phyloP scores from a whole-genome alignment of 495 filamentous ascomycete genomes.

The Choiromyces venosus region DNA sequence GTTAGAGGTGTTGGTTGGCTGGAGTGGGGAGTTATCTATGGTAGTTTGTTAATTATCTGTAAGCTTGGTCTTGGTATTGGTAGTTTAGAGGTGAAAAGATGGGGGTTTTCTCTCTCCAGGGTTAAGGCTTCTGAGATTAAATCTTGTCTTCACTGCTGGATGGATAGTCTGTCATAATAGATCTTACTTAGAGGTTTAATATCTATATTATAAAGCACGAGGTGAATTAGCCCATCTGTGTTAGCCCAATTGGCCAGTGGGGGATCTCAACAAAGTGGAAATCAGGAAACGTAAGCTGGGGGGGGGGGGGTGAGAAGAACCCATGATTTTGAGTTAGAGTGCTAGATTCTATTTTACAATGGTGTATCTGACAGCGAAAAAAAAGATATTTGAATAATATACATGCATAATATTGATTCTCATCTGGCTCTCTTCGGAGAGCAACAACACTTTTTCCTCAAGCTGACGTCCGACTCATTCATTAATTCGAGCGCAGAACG shows the following conservation, averaged over 20 bases:
- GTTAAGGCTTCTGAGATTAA: neutral
- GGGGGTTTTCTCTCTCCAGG: neutral
- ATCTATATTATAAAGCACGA: no score
- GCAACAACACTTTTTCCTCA: neutral
- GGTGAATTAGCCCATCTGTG: no score
- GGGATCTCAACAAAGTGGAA: neutral
- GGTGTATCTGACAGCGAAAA: neutral
- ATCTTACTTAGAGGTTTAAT: no score
- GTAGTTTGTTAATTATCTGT: neutral
- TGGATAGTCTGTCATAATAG: neutral
- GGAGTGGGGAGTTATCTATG: neutral
- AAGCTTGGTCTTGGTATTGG: no score
- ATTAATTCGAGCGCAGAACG: neutral
- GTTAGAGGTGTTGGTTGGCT: neutral
- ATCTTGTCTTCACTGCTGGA: neutral
- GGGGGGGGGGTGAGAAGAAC: neutral
- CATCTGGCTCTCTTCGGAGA: neutral
- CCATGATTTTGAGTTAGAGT: neutral
- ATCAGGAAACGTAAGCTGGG: neutral
- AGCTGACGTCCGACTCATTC: neutral
- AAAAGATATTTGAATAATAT: neutral
- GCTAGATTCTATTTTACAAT: no score
- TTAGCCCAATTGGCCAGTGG: neutral
- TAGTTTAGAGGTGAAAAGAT: neutral
- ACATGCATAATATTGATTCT: neutral